These are phyloP conservation scores for Polychytrium aggregatum DNA, from an alignment of 192 early-diverging fungal genomes.

Conservation along the genomic window DNA sequence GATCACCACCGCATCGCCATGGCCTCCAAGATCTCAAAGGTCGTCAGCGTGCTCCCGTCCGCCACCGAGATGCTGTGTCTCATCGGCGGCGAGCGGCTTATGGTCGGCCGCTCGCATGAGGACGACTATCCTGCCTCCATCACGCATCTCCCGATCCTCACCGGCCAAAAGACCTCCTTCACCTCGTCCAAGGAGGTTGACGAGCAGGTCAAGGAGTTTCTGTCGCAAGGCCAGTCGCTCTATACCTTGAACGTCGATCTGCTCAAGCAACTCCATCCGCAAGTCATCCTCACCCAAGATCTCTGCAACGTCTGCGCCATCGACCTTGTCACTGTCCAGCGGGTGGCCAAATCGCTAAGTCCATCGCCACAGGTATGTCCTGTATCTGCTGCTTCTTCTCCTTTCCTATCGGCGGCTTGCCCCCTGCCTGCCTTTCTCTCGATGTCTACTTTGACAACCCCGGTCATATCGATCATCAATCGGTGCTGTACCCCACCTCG, in stretches of 20 bases:
- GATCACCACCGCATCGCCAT: too few species aligned
- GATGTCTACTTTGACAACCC: background rate
- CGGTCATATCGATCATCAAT: background rate
- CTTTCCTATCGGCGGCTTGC: background rate
- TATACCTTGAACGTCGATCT: constrained; percentile 31
- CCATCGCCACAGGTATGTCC: constrained; percentile 7
- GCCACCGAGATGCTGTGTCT: constrained; percentile 32
- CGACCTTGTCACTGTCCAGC: constrained; percentile 30
- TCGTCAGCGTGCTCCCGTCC: constrained; percentile 28
- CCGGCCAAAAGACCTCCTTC: constrained; percentile 36
- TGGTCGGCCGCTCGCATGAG: constrained; percentile 34
- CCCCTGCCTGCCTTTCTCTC: too few species aligned
- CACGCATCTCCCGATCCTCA: constrained; percentile 28
- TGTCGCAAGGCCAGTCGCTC: constrained; percentile 26
- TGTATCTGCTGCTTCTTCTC: background rate
- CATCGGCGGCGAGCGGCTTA: constrained; percentile 17
- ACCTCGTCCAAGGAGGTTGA: constrained; percentile 32
- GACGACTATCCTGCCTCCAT: constrained; percentile 32
- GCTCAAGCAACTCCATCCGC: constrained; percentile 24
- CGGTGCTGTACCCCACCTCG: constrained; percentile 33
- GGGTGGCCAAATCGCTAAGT: too few species aligned
- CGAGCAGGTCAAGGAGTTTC: constrained; percentile 25
- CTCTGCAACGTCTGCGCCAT: constrained; percentile 43
- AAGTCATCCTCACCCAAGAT: constrained; percentile 40
- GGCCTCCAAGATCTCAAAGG: too few species aligned